Evolutionary conservation across 306 rosid genomes (phyloP).

Genomic region (Myrica gale): DNA sequence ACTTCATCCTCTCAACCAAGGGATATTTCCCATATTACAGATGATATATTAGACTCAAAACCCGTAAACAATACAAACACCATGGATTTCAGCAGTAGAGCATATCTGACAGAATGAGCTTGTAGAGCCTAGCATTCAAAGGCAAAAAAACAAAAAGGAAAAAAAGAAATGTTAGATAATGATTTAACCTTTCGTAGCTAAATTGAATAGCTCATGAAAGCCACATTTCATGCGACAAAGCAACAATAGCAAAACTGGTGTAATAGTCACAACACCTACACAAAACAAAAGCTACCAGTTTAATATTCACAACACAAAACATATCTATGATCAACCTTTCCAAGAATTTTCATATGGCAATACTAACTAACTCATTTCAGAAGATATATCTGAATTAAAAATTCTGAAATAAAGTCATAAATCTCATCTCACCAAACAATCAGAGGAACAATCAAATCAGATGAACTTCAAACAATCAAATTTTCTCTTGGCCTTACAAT

Average conservation of each 20-base stretch:
- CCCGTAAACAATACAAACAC: neutral
- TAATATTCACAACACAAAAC: neutral
- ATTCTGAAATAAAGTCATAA: too few relatives aligned
- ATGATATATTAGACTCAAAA: neutral
- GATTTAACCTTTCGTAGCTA: neutral
- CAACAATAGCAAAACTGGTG: neutral
- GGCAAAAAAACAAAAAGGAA: slow-evolving; percentile 2
- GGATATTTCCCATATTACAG: too few relatives aligned
- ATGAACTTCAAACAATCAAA: too few relatives aligned
- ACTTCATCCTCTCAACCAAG: too few relatives aligned
- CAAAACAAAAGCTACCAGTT: neutral
- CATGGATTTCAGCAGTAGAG: slow-evolving; percentile 15
- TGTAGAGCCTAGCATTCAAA: slow-evolving; percentile 62
- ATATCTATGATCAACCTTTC: neutral
- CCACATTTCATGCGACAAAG: neutral
- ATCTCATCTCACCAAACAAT: too few relatives aligned
- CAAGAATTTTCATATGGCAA: too few relatives aligned
- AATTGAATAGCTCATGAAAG: slow-evolving; percentile 14
- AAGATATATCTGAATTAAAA: too few relatives aligned
- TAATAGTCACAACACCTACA: slow-evolving; percentile 10
- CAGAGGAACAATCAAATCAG: too few relatives aligned
- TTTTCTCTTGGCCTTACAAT: too few relatives aligned
- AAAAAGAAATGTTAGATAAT: neutral
- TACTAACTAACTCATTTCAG: too few relatives aligned
- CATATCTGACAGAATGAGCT: slow-evolving; percentile 51